Evolutionary conservation across 2,329 filamentous ascomycete genomes (phyloP), one percentile per base, ranked within the genome.

Genomic region (Xylariaceae sp.): DNA sequence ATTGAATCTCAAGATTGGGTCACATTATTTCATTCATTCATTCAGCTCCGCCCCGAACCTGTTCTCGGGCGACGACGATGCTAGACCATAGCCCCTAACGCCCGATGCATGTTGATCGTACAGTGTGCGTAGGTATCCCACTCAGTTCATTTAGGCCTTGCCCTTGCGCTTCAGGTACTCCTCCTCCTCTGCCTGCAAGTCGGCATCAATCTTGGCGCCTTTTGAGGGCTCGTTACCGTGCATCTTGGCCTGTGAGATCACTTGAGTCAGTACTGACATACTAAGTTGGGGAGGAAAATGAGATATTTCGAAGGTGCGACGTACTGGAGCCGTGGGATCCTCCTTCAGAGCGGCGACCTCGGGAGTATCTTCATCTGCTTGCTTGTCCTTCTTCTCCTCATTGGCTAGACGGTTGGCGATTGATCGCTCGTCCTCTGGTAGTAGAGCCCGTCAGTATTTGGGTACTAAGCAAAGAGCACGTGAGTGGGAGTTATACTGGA

Each of bases 161-260:
- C 80, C 77, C 74, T 86, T 88, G 63, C 73, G 75, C 67, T 72
- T 75, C 50, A 88, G 59, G 43, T 76, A 67, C 54, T 75, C 79
- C 59, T 86, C 78, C 48, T 90, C 86, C 58, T 89, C 85, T 4
- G 79, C 77, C 59, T 77, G 71, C 37, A 90, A 55, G 66, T 86
- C 63, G 47, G 85, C 78, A 64, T 90, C 86, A 46, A 88, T 75
- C 73, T 85, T 78, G 20, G 85, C 86, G 16, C 86, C 85, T 59
- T 73, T 79, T 17, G 80, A 85, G 2, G 85, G 86, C 68, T 88
- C 75, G 62, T 89, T 89, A 49, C 85, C 85, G 61, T 90, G 85
- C 53, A 74, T 61, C 55, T 68, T 77, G 44, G 85, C 85, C 79
- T 77, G 35, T 27, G 12, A 5, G 6, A 1, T 14, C 3, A 22